These are phyloP conservation scores for Vitrella brassicaformis DNA, from an alignment of 73 alveolate species.

Conservation along the genomic window DNA sequence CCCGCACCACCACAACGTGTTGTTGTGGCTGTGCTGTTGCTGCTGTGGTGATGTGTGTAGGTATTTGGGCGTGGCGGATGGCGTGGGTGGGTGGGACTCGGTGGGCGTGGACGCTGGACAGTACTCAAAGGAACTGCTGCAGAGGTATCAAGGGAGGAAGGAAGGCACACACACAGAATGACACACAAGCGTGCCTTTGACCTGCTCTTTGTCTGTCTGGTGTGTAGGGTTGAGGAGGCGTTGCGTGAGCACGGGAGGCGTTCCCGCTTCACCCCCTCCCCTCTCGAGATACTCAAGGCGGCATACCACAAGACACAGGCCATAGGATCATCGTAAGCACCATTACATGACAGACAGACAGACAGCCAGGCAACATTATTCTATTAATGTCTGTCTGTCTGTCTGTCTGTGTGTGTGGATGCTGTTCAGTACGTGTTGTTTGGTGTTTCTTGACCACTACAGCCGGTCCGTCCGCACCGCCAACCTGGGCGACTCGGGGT, in stretches of 20 bases:
- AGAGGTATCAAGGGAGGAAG: neutral
- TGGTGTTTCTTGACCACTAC: neutral
- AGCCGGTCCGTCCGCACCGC: slow-evolving; percentile 24
- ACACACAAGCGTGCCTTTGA: neutral
- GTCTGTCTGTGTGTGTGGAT: too few relatives aligned
- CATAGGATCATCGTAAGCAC: neutral
- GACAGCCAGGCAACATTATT: too few relatives aligned
- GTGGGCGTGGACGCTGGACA: neutral
- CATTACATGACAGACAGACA: too few relatives aligned
- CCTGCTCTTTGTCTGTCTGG: neutral
- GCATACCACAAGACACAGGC: neutral
- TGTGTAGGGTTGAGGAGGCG: neutral
- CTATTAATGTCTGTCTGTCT: too few relatives aligned
- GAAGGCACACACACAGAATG: neutral
- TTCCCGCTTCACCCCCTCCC: neutral
- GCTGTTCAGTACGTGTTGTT: neutral
- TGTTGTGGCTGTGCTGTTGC: too few relatives aligned
- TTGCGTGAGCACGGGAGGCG: neutral
- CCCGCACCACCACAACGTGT: too few relatives aligned
- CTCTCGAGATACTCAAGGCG: neutral
- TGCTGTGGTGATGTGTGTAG: too few relatives aligned
- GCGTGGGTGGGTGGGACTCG: neutral
- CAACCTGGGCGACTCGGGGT: slow-evolving; percentile 54
- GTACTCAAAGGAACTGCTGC: neutral
- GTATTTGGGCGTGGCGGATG: neutral